Base-by-base conservation (phyloP, 352 stramenopile genomes). In the Thraustochytrium aureum region DNA sequence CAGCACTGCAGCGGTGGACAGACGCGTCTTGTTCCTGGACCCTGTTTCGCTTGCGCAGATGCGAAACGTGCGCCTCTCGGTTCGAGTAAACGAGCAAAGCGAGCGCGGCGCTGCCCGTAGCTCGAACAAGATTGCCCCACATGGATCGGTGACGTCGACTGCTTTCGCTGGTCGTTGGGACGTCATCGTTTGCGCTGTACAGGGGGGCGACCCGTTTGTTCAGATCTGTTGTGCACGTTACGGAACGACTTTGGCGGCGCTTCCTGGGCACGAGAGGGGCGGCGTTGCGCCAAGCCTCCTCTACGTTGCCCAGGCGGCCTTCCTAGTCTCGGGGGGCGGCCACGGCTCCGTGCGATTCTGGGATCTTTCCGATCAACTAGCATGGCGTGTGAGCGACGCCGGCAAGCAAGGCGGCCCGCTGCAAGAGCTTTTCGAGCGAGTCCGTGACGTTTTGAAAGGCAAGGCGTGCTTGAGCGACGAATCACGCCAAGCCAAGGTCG, bases 341-440 rank as follows among this genome's bases (percentile, higher is more conserved):
- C 12, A 32, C 2, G 47, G 2, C 17, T 50, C 3, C 20, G 14
- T 79, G n/a, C 69, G 17, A 10, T 79, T 79, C 43, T 79, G 59
- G 50, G 69, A 79, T 30, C 56, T 79, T 5, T 64, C 69, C 1
- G 69, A 79, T n/a, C 69, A 79, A 39, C 26, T 79, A 14, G 26
- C 26, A 26, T 79, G 69, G 69, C 50, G 69, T 26, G 30, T n/a
- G 32, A 10, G 22, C 39, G n/a, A 14, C 0, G n/a, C 38, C 39
- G 64, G 61, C 0, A 4, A 7, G 20, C 10, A 52, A 7, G 50
- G 20, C 50, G 50, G 5, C 50, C 20, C 5, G 22, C 39, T 61
- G 47, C 41, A 74, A 4, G 33, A 1, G 26, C 2, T 74, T 4
- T 38, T 64, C 4, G 4, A 14, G 30, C 66, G 35, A 7, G 6